phyloP scores from a whole-genome alignment of 2,329 filamentous ascomycete species.

The Ceratocystis destructans region DNA sequence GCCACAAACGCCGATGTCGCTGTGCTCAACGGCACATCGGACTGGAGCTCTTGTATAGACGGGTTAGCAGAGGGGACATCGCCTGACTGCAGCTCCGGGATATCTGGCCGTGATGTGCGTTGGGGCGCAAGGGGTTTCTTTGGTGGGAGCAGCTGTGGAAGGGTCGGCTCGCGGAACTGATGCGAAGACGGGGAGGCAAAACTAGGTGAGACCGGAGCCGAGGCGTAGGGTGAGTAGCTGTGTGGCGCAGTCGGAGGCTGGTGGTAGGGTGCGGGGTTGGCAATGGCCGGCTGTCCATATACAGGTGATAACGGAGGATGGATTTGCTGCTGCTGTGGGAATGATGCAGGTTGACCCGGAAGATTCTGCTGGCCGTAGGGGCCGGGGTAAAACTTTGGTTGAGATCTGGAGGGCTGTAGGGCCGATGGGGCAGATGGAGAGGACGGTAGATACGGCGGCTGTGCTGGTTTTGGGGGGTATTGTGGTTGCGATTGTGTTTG shows the following conservation, averaged over 20 bases:
- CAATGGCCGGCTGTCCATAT: background rate
- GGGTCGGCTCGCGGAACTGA: background rate
- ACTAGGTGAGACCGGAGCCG: background rate
- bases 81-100: constrained; percentile 6
- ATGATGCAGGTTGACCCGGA: background rate
- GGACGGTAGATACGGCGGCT: background rate
- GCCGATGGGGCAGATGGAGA: background rate
- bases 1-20: constrained; percentile 11
- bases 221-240: background rate
- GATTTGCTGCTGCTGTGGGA: constrained; percentile 1
- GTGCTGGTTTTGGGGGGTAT: background rate
- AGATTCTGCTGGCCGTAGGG: constrained; percentile 8
- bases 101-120: background rate
- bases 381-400: constrained; percentile 8
- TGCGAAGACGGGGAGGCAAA: background rate
- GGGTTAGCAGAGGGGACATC: background rate
- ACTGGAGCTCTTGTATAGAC: background rate
- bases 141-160: constrained; percentile 5
- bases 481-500: constrained; percentile 12
- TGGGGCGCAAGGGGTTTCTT: background rate
- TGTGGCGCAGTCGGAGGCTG: background rate
- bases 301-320: background rate
- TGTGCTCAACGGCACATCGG: constrained; percentile 2
- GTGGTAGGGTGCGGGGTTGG: background rate
- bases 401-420: background rate